phyloP scores from a whole-genome alignment of 2,329 filamentous ascomycete genomes.

The Talaromyces atroroseus region DNA sequence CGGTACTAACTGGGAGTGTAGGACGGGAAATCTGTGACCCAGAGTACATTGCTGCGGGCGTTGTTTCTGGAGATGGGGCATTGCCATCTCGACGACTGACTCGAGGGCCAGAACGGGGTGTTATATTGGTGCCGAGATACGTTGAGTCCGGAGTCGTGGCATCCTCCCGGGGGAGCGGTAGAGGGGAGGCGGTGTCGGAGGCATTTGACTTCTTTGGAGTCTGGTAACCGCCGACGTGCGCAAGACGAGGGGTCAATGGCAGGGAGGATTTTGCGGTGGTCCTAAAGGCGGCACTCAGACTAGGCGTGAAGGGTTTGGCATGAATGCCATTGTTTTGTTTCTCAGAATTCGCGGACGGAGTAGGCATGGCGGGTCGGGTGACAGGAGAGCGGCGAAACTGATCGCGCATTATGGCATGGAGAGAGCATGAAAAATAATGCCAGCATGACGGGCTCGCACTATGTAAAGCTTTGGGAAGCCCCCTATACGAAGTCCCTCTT shows the following conservation, averaged over 20 bases:
- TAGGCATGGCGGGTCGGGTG: conserved; percentile 22
- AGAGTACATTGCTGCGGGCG: conserved; percentile 19
- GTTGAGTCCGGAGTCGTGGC: conserved; percentile 49
- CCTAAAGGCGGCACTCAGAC: conserved; percentile 58
- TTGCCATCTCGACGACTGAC: conserved; percentile 66
- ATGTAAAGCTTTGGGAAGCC: conserved; percentile 14
- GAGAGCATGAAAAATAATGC: conserved; percentile 21
- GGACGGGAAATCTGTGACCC: conserved; percentile 27
- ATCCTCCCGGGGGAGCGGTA: conserved; percentile 44
- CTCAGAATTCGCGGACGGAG: conserved; percentile 45
- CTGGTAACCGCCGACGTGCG: conserved; percentile 32
- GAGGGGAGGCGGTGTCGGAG: conserved; percentile 29
- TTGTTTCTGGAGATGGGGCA: conserved; percentile 57
- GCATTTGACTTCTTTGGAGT: conserved; percentile 29
- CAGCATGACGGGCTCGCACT: conserved; percentile 36
- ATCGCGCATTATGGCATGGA: conserved; percentile 46
- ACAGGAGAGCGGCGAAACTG: conserved; percentile 26
- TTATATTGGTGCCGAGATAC: conserved; percentile 63
- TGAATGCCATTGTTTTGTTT: conserved; percentile 49
- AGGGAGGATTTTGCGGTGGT: conserved; percentile 45
- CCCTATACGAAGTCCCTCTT: neutral
- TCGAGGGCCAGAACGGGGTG: conserved; percentile 70
- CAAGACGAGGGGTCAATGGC: conserved; percentile 57
- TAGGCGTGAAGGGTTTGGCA: conserved; percentile 60
- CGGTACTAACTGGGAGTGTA: conserved; percentile 21